Base-by-base conservation (phyloP, 495 filamentous ascomycete genomes). In the Tuber aestivum region DNA sequence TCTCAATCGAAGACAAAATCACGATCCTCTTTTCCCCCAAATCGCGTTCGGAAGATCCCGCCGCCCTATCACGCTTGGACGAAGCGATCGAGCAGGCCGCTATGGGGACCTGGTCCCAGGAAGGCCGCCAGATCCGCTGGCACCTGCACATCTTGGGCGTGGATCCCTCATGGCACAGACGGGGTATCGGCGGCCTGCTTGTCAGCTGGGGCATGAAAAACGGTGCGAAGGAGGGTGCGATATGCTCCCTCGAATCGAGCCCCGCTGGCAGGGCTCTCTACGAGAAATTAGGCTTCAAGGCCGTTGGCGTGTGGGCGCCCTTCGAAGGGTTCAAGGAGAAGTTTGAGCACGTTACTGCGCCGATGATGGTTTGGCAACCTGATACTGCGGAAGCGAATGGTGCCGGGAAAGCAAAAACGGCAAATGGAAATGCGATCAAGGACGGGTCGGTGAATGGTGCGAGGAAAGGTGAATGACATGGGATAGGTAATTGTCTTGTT, bases 231-330 rank as follows among this genome's bases (percentile, higher is more conserved):
- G 78, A 79, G 45, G 78, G 78, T 70, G 70, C 68, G 23, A 73
- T 79, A 56, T 79, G 78, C 76, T 72, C 72, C n/a, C 76, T 79
- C 35, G 78, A 79, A 72, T 79, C 78, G 32, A 79, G 78, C 44
- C 76, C 76, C 8, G 77, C 78, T 42, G 78, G 78, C 12, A 73
- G 75, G 72, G 73, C 73, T 37, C 70, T 79, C 37, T 79, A 79
- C 37, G 72, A 77, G 6, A 79, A 73, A 41, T 72, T 79, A 76
- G 78, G 78, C 6, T 79, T 79, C 72, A 79, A 79, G 40, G 76
- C 32, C 27, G 14, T 65, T 32, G 56, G 35, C 5, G 56, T 32
- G 56, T 65, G 56, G 56, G 27, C 16, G 14, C 56, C 27, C 12
- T 65, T 65, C 27, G 27, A 35, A 14, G 56, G 27, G 14, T 35